phyloP scores from a whole-genome alignment of 768 basidiomycete genomes.

The Sporobolomyces phaffii region DNA sequence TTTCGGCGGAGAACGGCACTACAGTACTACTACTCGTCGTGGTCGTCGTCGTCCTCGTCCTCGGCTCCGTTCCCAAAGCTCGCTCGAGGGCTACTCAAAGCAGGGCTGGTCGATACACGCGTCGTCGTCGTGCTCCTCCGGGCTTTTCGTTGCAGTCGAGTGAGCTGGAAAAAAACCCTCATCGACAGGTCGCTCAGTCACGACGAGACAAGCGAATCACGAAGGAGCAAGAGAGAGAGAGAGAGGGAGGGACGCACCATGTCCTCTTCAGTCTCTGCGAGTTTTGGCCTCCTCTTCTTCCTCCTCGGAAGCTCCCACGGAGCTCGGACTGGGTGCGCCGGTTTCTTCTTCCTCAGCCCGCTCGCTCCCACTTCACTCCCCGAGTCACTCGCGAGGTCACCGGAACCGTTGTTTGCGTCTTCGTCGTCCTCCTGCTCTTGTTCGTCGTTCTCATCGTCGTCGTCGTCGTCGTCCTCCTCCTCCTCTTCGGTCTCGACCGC shows the following conservation, averaged over 20 bases:
- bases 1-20: too few species aligned
- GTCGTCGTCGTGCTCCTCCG: constrained; percentile 10
- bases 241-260: not conserved
- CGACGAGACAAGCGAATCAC: not conserved
- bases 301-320: constrained; percentile 9
- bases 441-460: too few species aligned
- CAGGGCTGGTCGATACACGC: too few species aligned
- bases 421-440: not conserved
- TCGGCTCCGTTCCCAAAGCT: too few species aligned
- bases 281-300: not conserved
- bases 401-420: not conserved
- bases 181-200: too few species aligned
- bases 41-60: too few species aligned
- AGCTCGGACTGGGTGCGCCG: not conserved
- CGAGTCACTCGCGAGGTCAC: not conserved
- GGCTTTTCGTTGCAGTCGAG: not conserved
- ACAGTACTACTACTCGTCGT: too few species aligned
- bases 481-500: not conserved
- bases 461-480: not conserved
- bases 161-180: not conserved
- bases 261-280: constrained; percentile 7
- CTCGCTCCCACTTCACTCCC: not conserved
- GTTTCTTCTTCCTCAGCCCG: not conserved
- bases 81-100: too few species aligned
- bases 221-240: too few species aligned